Evolutionary conservation across 1,284 basidiomycete genomes (phyloP).

Genomic region (Puccinia horiana): DNA sequence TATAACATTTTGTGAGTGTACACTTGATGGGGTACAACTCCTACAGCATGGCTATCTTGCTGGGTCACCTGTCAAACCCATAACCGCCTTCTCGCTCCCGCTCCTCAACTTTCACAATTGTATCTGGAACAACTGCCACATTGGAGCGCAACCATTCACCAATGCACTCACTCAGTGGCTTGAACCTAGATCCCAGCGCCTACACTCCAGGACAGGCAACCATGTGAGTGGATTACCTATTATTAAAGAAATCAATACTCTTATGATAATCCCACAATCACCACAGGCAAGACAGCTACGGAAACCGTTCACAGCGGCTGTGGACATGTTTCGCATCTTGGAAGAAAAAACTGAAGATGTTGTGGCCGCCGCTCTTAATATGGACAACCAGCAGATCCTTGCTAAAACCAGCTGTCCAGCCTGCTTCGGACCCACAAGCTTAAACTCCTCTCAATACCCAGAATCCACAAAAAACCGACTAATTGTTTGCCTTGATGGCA

Average conservation of each 20-base stretch:
- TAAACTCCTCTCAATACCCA: not conserved
- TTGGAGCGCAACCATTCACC: not conserved
- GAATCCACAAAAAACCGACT: not conserved
- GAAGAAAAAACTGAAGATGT: not conserved
- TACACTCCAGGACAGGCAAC: not conserved
- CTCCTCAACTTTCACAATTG: constrained; percentile 2
- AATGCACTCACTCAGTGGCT: not conserved
- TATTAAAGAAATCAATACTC: not conserved
- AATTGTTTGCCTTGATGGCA: not conserved
- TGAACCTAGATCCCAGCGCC: not conserved
- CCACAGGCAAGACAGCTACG: not conserved
- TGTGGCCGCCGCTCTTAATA: not conserved
- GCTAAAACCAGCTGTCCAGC: too few relatives aligned
- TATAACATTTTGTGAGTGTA: not conserved
- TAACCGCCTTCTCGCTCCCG: not conserved
- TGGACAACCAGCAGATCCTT: not conserved
- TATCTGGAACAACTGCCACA: constrained; percentile 6
- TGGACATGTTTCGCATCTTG: not conserved
- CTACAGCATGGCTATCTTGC: not conserved
- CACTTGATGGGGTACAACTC: not conserved
- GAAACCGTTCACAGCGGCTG: not conserved
- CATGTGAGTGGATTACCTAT: not conserved
- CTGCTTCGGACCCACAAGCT: too few relatives aligned
- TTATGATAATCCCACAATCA: not conserved
- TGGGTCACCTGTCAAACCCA: not conserved